These are phyloP conservation scores for Trichoderma brevicompactum DNA, from an alignment of 2,329 filamentous ascomycete genomes.

Conservation along the genomic window DNA sequence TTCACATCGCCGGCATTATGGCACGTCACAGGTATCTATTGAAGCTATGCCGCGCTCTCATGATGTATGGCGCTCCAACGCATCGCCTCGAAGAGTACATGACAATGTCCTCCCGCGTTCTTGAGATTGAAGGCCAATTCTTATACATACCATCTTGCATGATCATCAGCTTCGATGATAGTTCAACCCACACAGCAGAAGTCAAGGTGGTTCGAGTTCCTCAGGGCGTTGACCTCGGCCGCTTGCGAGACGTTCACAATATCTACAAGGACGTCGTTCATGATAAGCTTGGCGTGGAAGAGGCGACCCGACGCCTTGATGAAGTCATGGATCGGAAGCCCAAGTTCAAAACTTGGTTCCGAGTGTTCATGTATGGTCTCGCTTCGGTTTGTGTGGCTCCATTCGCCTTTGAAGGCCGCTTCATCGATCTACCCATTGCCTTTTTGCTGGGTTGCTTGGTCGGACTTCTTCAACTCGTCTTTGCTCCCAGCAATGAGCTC, in stretches of 20 bases:
- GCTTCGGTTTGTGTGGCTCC: conserved; percentile 77
- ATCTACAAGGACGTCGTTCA: conserved; percentile 85
- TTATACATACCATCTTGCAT: conserved; percentile 90
- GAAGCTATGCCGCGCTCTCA: conserved; percentile 82
- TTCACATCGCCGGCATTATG: conserved; percentile 70
- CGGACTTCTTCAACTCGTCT: conserved; percentile 73
- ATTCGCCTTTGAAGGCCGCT: conserved; percentile 77
- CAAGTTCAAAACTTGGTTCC: conserved; percentile 57
- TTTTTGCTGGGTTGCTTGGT: conserved; percentile 77
- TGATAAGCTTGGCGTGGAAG: conserved; percentile 72
- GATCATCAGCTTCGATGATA: conserved; percentile 89
- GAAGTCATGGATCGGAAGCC: conserved; percentile 52
- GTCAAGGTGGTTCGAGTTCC: conserved; percentile 72
- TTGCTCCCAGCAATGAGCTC: conserved; percentile 74
- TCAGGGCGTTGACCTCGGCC: conserved; percentile 74
- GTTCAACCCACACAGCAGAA: conserved; percentile 73
- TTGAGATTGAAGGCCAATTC: conserved; percentile 88
- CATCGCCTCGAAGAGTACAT: conserved; percentile 92
- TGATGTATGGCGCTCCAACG: conserved; percentile 88
- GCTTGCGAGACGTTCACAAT: conserved; percentile 73
- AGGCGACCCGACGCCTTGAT: conserved; percentile 66
- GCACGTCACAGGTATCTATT: conserved; percentile 81
- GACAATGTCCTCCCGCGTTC: conserved; percentile 83
- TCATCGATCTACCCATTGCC: conserved; percentile 76
- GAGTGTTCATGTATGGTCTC: conserved; percentile 72